phyloP scores from a whole-genome alignment of 805 yeast species.

The Myxozyma kluyveri region DNA sequence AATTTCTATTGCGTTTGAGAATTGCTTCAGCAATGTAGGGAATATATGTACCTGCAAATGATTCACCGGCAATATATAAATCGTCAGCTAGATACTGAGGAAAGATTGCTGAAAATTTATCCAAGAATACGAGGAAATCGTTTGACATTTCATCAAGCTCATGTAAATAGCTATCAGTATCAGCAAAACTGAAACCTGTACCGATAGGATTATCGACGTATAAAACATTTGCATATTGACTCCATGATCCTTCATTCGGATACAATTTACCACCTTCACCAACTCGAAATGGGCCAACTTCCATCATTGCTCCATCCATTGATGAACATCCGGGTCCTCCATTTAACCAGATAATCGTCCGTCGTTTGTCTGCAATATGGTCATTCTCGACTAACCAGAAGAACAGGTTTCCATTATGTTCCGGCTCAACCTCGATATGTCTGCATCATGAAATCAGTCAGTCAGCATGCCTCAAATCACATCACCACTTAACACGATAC shows the following conservation, averaged over 20 bases:
- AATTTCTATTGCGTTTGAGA: constrained; percentile 45
- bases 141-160: constrained; percentile 47
- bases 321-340: constrained; percentile 99
- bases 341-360: constrained; percentile 73
- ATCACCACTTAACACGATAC: neutral
- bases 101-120: constrained; percentile 63
- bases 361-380: constrained; percentile 36
- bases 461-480: constrained; percentile 49
- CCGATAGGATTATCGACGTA: constrained; percentile 95
- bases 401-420: constrained; percentile 58
- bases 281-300: constrained; percentile 82
- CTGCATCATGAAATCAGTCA: constrained; percentile 35
- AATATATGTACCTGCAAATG: constrained; percentile 95
- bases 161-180: constrained; percentile 43
- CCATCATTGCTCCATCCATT: constrained; percentile 94
- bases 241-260: constrained; percentile 78
- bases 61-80: constrained; percentile 84
- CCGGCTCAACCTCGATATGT: constrained; percentile 56
- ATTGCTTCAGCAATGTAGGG: constrained; percentile 78
- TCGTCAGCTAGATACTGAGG: constrained; percentile 68
- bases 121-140: constrained; percentile 64
- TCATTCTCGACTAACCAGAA: constrained; percentile 65
- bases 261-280: constrained; percentile 46
- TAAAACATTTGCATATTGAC: constrained; percentile 68
- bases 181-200: constrained; percentile 78